Evolutionary conservation across 2,329 filamentous ascomycete species (phyloP), one percentile per base, ranked within the genome.

Genomic region (Truncatella angustata): DNA sequence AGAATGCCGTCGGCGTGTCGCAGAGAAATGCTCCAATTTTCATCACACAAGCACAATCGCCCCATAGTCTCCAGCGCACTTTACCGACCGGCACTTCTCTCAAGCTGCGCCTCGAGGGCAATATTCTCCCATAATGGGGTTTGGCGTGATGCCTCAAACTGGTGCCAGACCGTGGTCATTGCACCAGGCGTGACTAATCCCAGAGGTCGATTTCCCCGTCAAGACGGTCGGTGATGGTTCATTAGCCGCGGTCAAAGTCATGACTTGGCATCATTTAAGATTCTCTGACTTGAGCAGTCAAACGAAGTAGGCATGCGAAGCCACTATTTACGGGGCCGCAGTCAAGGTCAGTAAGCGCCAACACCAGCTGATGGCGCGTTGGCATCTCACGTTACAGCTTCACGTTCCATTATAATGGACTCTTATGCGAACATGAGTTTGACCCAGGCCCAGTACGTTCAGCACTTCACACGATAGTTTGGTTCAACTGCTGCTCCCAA

Each of bases 1-100:
- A 49, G 32, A 49, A 49, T 39, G 26, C 45, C 45, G 45, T 39
- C 20, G 45, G 30, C 30, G 30, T 20, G 30, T 49, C 23, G 21
- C 45, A 49, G 45, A 49, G 16, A 49, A 49, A 36, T 18, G 18
- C 24, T 21, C 16, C 45, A 49, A 26, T 49, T 35, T 35, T 34
- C 45, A 49, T 39, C 21, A 23, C 30, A 18, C 45, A 47, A 18
- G 32, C 16, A 44, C 24, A 24, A 14, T 14, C 10, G 23, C 21
- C 40, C 45, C 45, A 39, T 49, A 36, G n/a, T 24, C 30, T 14
- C 20, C 18, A 47, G 30, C 20, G 10, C n/a, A n/a, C 16, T 20
- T 32, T 14, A 32, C 28, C 28, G 28, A 32, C 28, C 28, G 28
- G 28, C 28, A 32, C 7, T 32, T 32, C 28, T 7, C 14, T 32